Evolutionary conservation across 164 flowering plant genomes (phyloP).

Genomic region (Liriodendron chinense): DNA sequence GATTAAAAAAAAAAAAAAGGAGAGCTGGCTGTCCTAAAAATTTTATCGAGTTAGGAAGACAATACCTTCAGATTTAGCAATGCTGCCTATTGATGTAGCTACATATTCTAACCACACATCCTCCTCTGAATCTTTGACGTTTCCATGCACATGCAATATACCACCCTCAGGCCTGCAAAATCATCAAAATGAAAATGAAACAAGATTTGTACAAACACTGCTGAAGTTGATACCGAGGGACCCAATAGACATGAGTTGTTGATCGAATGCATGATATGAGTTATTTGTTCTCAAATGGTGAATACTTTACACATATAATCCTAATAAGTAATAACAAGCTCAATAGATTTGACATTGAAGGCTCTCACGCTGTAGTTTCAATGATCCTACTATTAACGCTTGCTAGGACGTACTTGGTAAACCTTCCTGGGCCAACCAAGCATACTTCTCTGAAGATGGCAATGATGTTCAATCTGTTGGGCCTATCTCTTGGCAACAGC

Average conservation of each 20-base stretch:
- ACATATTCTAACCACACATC: slow-evolving; percentile 60
- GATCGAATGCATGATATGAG: too few species aligned
- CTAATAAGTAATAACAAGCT: too few species aligned
- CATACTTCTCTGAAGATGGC: neutral
- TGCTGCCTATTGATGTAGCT: slow-evolving; percentile 43
- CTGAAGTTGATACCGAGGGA: neutral
- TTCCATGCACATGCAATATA: slow-evolving; percentile 75
- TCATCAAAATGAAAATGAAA: neutral
- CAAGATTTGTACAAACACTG: too few species aligned
- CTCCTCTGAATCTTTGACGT: slow-evolving; percentile 85
- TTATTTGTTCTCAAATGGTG: too few species aligned
- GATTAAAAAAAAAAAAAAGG: too few species aligned
- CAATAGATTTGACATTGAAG: too few species aligned
- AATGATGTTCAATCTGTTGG: neutral
- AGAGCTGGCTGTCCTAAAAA: too few species aligned
- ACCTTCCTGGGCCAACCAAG: neutral
- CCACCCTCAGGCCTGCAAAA: slow-evolving; percentile 73
- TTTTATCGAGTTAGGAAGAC: too few species aligned
- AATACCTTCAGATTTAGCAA: slow-evolving; percentile 78
- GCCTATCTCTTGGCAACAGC: neutral
- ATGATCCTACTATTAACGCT: too few species aligned
- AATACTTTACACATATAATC: too few species aligned
- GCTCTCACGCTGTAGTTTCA: too few species aligned
- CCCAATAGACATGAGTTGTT: neutral
- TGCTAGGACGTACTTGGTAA: too few species aligned